Evolutionary conservation across 192 early-diverging fungal genomes (phyloP), one percentile per base, ranked within the genome.

Genomic region (Coemansia sp.): DNA sequence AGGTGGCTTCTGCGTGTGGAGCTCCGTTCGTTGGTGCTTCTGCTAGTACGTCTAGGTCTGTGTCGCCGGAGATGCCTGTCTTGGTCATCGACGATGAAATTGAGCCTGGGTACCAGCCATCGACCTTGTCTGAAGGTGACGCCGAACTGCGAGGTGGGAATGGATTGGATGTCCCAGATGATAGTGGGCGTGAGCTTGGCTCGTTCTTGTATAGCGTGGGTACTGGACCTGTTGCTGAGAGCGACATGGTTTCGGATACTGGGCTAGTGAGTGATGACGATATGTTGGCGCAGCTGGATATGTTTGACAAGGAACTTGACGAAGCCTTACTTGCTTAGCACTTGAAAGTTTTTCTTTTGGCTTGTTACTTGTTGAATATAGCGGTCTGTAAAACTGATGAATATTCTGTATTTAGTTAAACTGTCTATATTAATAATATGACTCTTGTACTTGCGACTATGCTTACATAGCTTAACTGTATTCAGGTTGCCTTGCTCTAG

Each of bases 221-320:
- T 38, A 14, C 35, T 3, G 19, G 3, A 16, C 44, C 43, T 44
- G 43, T 60, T 8, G 21, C 37, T 60, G 57, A 44, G 49, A 26
- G 49, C 49, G 23, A 26, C 49, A 23, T 52, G 49, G n/a, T 19
- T 52, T 26, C 49, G 21, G 49, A 50, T 50, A 50, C 49, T 19
- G 19, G 4, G 26, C 21, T 11, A 14, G 3, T 53, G 14, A 16
- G 63, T 44, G 62, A 32, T 6, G 52, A 67, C 21, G 80, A 72
- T 33, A 42, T 82, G 17, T 33, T 82, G 49, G 80, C 75, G 0
- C 71, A 82, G 72, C 66, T 82, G 50, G 80, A 82, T 44, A 68
- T 77, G 66, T 82, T 82, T 66, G 80, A 82, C 72, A 47, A 35
- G 33, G 80, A 77, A 59, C 68, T 82, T 14, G 80, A 82, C 14